Conservation (phyloP, 495 filamentous ascomycete species). For the Talaromyces thailandensis region DNA sequence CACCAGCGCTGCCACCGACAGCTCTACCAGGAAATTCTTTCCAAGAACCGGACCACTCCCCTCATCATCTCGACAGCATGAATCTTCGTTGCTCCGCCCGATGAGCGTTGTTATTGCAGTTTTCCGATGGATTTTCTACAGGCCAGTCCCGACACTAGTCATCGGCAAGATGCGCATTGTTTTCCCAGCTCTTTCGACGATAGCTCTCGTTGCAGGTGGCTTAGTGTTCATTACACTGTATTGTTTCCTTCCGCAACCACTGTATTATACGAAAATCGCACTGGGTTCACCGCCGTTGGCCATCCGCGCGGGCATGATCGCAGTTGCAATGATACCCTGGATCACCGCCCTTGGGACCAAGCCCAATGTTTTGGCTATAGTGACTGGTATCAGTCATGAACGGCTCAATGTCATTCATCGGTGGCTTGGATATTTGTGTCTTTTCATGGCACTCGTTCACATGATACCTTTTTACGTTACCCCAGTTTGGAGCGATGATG, state of each 20-base stretch:
- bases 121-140: conserved; percentile 78
- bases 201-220: conserved; percentile 53
- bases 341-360: conserved; percentile 86
- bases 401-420: conserved; percentile 87
- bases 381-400: conserved; percentile 90
- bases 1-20: conserved; percentile 57
- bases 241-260: conserved; percentile 72
- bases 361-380: conserved; percentile 72
- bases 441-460: conserved; percentile 76
- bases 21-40: conserved; percentile 63
- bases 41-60: conserved; percentile 41
- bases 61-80: conserved; percentile 37
- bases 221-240: conserved; percentile 69
- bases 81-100: conserved; percentile 57
- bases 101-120: conserved; percentile 69
- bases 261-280: conserved; percentile 73
- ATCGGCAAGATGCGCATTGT: conserved; percentile 54
- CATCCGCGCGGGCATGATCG: conserved; percentile 86
- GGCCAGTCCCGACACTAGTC: conserved; percentile 62
- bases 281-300: conserved; percentile 85
- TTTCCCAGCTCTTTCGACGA: conserved; percentile 68
- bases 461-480: conserved; percentile 84
- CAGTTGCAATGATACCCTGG: conserved; percentile 90
- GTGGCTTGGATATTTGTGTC: conserved; percentile 82
- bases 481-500: conserved; percentile 66